phyloP scores from a whole-genome alignment of 2,329 filamentous ascomycete genomes.

The Botryotinia globosa region DNA sequence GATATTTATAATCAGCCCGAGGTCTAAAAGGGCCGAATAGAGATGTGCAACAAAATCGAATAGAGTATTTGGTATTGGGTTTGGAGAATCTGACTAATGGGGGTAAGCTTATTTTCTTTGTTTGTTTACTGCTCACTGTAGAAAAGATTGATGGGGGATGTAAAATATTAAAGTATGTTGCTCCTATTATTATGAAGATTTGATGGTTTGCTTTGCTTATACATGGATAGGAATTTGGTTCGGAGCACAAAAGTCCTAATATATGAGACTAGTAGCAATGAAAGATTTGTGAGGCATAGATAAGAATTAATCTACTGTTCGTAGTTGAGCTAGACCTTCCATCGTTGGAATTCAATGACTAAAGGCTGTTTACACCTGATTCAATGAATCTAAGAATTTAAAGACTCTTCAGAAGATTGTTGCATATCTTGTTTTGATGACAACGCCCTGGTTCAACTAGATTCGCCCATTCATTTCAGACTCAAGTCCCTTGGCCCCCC shows the following conservation, averaged over 20 bases:
- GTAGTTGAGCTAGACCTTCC: too few species aligned
- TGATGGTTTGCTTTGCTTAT: not conserved
- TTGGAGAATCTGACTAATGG: not conserved
- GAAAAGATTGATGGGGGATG: not conserved
- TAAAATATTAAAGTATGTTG: not conserved
- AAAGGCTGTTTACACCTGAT: too few species aligned
- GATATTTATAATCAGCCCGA: not conserved
- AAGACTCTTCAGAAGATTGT: not conserved
- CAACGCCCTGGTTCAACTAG: not conserved
- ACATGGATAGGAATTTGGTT: too few species aligned
- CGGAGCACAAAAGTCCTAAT: fast-evolving
- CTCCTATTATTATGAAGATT: not conserved
- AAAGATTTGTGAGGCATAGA: too few species aligned
- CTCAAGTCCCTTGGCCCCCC: not conserved
- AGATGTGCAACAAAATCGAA: not conserved
- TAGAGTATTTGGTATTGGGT: not conserved
- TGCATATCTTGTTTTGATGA: not conserved
- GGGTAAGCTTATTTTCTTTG: not conserved
- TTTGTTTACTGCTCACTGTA: not conserved
- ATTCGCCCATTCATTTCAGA: too few species aligned
- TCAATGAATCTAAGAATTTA: too few species aligned
- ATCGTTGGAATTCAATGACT: too few species aligned
- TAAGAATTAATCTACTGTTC: too few species aligned
- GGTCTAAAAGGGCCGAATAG: not conserved
- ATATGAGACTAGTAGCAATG: too few species aligned